Base-by-base conservation (phyloP, 2,329 filamentous ascomycete genomes). In the Colletotrichum ledebouriae region DNA sequence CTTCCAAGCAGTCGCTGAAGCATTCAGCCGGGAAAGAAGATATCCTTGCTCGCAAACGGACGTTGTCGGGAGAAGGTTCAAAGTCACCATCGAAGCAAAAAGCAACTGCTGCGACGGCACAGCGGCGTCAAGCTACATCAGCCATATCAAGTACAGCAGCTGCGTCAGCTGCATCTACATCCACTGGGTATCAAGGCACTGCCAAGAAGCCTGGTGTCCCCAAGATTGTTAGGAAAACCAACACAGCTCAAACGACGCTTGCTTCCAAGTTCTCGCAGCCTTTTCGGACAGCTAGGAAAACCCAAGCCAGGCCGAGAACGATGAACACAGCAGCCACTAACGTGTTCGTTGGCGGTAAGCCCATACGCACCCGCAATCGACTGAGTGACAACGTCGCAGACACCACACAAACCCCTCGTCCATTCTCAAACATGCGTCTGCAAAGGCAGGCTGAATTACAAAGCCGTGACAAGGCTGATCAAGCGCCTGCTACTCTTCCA, bases 271-370 rank as follows among this genome's bases (percentile, higher is more conserved):
- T 75, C 33, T 75, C 74, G 47, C 73, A 73, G 58, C 73, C 73
- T 47, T 62, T 73, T 70, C 63, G 75, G 64, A 63, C 69, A 64
- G 34, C 73, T 62, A 46, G 39, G 61, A 25, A 63, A 55, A 29
- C 57, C 25, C 46, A 71, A 34, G 52, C 42, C 11, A 20, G 37
- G 59, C 33, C 57, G 15, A 69, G 61, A 15, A 69, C 34, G 20
- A 69, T 69, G 56, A 25, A 66, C 4, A 59, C 42, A 10, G 50
- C 57, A 13, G 29, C 11, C 10, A 70, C 63, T 13, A 87, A 87
- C 65, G 79, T 87, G 1, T 87, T 87, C 55, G 70, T 74, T 6
- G 78, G 78, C 10, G 84, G 85, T 2, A 84, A 77, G 64, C 74
- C 71, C 29, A 75, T 72, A 34, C 84, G 80, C 69, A 72, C 73